A percentile compares a stretch with the other conserved stretches of the same genome.
phyloP scores from a whole-genome alignment of 2,329 filamentous ascomycete species.

The Fusarium acutatum region DNA sequence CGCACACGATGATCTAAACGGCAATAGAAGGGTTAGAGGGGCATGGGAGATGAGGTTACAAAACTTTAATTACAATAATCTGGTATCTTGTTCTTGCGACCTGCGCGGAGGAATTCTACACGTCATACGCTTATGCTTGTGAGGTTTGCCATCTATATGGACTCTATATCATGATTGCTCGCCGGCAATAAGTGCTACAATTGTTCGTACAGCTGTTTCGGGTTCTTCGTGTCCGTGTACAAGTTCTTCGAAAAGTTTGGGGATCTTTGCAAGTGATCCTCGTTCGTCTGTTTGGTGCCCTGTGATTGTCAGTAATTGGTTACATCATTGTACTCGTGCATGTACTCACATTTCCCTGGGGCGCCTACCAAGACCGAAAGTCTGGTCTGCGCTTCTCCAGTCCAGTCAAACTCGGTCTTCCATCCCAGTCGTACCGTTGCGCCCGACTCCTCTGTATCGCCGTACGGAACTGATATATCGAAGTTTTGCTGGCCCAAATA shows the following conservation, averaged over 20 bases:
- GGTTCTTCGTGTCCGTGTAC: slow-evolving; percentile 64
- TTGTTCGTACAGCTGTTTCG: slow-evolving; percentile 63
- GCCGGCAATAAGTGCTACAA: slow-evolving; percentile 68
- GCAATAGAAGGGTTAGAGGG: slow-evolving; percentile 29
- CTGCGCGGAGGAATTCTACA: slow-evolving; percentile 1
- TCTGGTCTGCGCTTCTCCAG: slow-evolving; percentile 71
- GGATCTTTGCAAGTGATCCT: slow-evolving; percentile 64
- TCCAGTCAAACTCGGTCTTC: slow-evolving; percentile 75
- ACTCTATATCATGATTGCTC: slow-evolving; percentile 42
- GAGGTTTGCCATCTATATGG: slow-evolving; percentile 1
- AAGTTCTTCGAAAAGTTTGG: slow-evolving; percentile 67
- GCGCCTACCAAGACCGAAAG: slow-evolving; percentile 64
- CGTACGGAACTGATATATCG: slow-evolving; percentile 53
- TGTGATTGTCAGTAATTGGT: slow-evolving; percentile 43
- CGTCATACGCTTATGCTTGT: neutral
- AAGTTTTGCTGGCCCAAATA: slow-evolving; percentile 62
- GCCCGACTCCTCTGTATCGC: slow-evolving; percentile 43
- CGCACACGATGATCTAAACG: slow-evolving; percentile 21
- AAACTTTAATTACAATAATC: slow-evolving; percentile 31
- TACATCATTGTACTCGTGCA: accelerated
- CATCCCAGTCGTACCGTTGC: slow-evolving; percentile 66
- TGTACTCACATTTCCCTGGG: slow-evolving; percentile 69
- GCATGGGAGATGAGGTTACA: slow-evolving; percentile 11
- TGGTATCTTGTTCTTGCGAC: slow-evolving; percentile 25
- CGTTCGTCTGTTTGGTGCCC: slow-evolving; percentile 68